Base-by-base conservation (phyloP, 2,329 filamentous ascomycete species). In the Periconia sp. region DNA sequence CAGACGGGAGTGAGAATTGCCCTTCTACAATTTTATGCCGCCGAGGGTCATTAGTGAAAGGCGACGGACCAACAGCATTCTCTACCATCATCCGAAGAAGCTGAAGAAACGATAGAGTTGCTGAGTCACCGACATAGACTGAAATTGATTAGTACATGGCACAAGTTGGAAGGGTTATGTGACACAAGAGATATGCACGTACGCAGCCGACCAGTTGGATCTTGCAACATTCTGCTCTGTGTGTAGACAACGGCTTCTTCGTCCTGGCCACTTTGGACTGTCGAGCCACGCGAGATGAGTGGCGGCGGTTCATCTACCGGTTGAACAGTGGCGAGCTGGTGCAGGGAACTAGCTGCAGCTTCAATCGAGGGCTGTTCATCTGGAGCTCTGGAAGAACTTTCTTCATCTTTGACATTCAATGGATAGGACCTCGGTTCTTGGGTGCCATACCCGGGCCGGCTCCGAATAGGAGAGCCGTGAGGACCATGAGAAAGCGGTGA, bases 121-220 rank as follows among this genome's bases (percentile, higher is more conserved):
- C 81, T 2, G 83, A 82, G 50, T 85, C 80, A n/a, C 83, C 83
- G 47, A 85, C 73, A 48, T 84, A 85, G 17, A 83, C 79, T 81
- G 4, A 15, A 7, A 2, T 37, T 28, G 46, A 45, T 61, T 30
- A 60, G 57, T 11, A 36, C n/a, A 13, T 22, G 16, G 6, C 22
- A 5, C n/a, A 24, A n/a, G 24, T n/a, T 2, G 17, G 11, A 21
- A 30, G 21, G 19, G 13, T 9, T 29, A 15, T 16, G 22, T 10
- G 25, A 19, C 34, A 36, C 22, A 24, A 13, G n/a, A 21, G 21
- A 39, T 10, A 19, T 38, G 38, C 3, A 75, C 80, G 64, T 69
- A 83, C 80, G 69, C 23, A 84, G 67, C 53, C 80, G 73, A 8
- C 81, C 81, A 0, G 76, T 81, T 9, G 75, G 75, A 56, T 86